A percentile compares a stretch with the other conserved stretches of the same genome.
These are phyloP conservation scores for Penicillium sp. DNA, from an alignment of 2,329 filamentous ascomycete genomes.

Conservation along the genomic window DNA sequence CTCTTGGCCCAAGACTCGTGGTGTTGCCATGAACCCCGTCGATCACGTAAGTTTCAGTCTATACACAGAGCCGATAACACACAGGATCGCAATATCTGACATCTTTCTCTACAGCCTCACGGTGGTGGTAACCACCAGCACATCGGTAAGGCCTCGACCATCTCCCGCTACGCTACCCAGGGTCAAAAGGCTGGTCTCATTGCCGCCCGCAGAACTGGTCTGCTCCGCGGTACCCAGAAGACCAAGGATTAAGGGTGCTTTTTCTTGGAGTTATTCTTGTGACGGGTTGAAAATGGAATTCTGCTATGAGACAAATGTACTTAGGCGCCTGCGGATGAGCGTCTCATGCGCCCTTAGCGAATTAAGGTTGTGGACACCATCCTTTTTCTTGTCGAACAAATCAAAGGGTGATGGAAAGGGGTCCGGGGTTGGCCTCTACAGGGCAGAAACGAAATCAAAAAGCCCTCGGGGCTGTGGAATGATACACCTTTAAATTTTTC, in stretches of 20 bases:
- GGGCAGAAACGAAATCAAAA: constrained; percentile 30
- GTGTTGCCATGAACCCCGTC: constrained; percentile 99
- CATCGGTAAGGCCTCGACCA: constrained; percentile 99
- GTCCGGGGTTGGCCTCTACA: constrained; percentile 25
- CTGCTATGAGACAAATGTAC: constrained; percentile 44
- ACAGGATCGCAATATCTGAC: constrained; percentile 19
- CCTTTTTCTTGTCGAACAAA: constrained; percentile 33
- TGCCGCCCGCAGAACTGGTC: constrained; percentile 98
- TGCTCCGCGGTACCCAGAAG: constrained; percentile 99
- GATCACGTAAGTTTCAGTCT: constrained; percentile 67
- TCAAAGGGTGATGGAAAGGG: constrained; percentile 29
- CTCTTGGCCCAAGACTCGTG: constrained; percentile 99
- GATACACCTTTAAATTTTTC: constrained; percentile 27
- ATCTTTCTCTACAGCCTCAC: constrained; percentile 59
- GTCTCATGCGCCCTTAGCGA: constrained; percentile 40
- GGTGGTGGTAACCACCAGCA: constrained; percentile 99
- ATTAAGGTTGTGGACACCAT: constrained; percentile 42
- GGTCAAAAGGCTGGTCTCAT: constrained; percentile 99
- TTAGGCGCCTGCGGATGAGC: constrained; percentile 41
- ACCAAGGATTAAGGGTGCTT: constrained; percentile 81
- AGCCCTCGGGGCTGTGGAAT: constrained; percentile 23
- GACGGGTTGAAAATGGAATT: constrained; percentile 42
- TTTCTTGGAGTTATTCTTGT: constrained; percentile 60
- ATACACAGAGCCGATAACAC: neutral
- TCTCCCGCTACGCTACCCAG: constrained; percentile 93